phyloP scores from a whole-genome alignment of 2,329 filamentous ascomycete species.

The Hypoxylon sp. region DNA sequence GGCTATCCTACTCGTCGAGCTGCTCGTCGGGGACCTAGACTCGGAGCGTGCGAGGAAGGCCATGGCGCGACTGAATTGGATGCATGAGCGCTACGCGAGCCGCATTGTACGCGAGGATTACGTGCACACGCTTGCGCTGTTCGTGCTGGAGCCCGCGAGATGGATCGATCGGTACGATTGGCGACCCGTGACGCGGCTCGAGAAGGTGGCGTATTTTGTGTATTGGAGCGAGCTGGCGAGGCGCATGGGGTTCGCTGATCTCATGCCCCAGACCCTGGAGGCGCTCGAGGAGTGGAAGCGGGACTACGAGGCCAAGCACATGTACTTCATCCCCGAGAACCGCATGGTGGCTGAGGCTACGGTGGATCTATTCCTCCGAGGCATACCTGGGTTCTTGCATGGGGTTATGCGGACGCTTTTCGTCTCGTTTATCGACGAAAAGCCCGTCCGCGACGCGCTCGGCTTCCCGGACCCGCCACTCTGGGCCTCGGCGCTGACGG shows the following conservation, averaged over 20 bases:
- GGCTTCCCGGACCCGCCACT: slow-evolving; percentile 44
- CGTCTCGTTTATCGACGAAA: slow-evolving; percentile 47
- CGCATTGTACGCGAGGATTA: slow-evolving; percentile 42
- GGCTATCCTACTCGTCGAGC: slow-evolving; percentile 43
- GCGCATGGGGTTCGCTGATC: slow-evolving; percentile 47
- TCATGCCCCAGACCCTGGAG: slow-evolving; percentile 46
- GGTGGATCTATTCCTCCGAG: slow-evolving; percentile 44
- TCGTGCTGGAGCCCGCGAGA: slow-evolving; percentile 48
- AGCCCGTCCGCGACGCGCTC: slow-evolving; percentile 43
- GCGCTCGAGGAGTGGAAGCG: slow-evolving; percentile 43
- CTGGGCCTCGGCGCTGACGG: slow-evolving; percentile 40
- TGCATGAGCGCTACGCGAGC: slow-evolving; percentile 46
- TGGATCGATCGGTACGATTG: slow-evolving; percentile 50
- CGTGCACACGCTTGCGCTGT: slow-evolving; percentile 48
- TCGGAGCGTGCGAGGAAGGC: slow-evolving; percentile 41
- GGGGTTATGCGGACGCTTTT: slow-evolving; percentile 39
- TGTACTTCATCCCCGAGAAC: slow-evolving; percentile 48
- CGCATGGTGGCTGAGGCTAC: slow-evolving; percentile 45
- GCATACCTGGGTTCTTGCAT: slow-evolving; percentile 37
- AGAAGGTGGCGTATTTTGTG: slow-evolving; percentile 45
- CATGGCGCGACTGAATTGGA: slow-evolving; percentile 46
- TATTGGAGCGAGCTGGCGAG: slow-evolving; percentile 50
- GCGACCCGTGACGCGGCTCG: slow-evolving; percentile 45
- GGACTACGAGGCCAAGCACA: slow-evolving; percentile 44
- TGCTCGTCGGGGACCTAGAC: slow-evolving; percentile 43